phyloP scores from a whole-genome alignment of 2,329 filamentous ascomycete genomes.

The Neocucurbitaria cava region DNA sequence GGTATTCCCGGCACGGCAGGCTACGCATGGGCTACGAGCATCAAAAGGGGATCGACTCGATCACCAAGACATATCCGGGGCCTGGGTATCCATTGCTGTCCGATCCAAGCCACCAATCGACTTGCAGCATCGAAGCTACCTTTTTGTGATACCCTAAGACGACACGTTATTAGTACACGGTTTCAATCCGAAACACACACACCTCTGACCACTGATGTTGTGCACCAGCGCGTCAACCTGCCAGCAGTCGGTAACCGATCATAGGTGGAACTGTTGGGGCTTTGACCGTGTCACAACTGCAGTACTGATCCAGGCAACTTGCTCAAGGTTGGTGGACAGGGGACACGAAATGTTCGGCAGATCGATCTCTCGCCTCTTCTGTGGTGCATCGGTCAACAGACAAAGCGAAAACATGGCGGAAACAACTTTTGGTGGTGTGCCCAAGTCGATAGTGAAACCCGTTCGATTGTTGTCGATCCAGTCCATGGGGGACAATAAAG shows the following conservation, averaged over 20 bases:
- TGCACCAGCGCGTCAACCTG: conserved; percentile 34
- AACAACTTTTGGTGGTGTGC: conserved; percentile 9
- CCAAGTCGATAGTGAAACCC: neutral
- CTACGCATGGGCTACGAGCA: conserved; percentile 1
- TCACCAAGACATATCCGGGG: neutral
- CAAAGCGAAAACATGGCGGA: conserved; percentile 17
- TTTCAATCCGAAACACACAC: conserved; percentile 18
- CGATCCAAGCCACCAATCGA: conserved; percentile 32
- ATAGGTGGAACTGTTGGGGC: conserved; percentile 42
- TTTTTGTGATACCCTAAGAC: conserved; percentile 19
- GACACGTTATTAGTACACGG: conserved; percentile 34
- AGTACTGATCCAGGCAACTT: conserved; percentile 19
- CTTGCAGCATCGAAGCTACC: conserved; percentile 30
- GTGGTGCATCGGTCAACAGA: conserved; percentile 4
- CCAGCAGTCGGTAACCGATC: conserved; percentile 26
- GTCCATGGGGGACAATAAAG: neutral
- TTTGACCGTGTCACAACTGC: conserved; percentile 31
- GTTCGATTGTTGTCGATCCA: conserved; percentile 3
- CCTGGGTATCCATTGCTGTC: conserved; percentile 8
- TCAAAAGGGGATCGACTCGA: neutral
- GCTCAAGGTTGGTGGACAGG: conserved; percentile 13
- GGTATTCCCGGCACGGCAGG: conserved; percentile 9
- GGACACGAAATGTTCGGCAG: conserved; percentile 19
- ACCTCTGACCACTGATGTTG: conserved; percentile 23
- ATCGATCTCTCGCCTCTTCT: conserved; percentile 9